A percentile compares a stretch with the other conserved stretches of the same genome.
Conservation (phyloP, 306 rosid genomes). For the Vicia sativa region DNA sequence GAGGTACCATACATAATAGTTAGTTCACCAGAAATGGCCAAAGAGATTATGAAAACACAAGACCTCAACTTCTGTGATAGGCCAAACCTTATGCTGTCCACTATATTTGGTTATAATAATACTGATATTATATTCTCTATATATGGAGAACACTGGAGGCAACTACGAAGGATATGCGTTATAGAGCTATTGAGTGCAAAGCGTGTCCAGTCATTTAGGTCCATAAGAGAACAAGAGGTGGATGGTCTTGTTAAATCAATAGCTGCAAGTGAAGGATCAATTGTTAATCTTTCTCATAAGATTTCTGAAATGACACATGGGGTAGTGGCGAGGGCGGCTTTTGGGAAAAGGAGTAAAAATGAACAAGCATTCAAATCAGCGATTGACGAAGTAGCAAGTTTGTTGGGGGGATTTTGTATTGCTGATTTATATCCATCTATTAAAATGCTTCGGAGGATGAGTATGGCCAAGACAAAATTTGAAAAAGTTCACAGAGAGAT, state of each 20-base stretch:
- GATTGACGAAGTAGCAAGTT: not conserved
- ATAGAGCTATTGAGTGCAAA: slow-evolving; percentile 33
- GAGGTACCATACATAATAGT: too few relatives aligned
- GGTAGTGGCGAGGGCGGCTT: not conserved
- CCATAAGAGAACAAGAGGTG: slow-evolving; percentile 41
- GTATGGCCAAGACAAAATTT: not conserved
- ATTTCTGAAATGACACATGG: not conserved
- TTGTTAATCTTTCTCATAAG: slow-evolving; percentile 25
- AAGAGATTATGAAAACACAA: slow-evolving; percentile 28
- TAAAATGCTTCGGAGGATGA: slow-evolving; percentile 1
- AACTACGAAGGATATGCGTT: not conserved
- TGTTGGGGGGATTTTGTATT: slow-evolving; percentile 18
- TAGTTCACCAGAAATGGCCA: slow-evolving; percentile 22
- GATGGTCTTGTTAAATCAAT: not conserved
- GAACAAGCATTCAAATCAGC: slow-evolving; percentile 5
- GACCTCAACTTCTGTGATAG: slow-evolving; percentile 28
- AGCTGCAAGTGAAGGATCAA: slow-evolving; percentile 18
- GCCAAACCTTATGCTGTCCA: not conserved
- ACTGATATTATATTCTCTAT: not conserved
- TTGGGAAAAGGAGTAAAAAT: slow-evolving; percentile 16
- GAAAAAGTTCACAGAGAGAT: not conserved
- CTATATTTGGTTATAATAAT: not conserved
- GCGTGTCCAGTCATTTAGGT: slow-evolving; percentile 20
- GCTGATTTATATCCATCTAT: slow-evolving; percentile 39
- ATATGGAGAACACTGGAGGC: slow-evolving; percentile 37